Conservation (phyloP, 1,139 yeast genomes). For the Yamadazyma mexicana region DNA sequence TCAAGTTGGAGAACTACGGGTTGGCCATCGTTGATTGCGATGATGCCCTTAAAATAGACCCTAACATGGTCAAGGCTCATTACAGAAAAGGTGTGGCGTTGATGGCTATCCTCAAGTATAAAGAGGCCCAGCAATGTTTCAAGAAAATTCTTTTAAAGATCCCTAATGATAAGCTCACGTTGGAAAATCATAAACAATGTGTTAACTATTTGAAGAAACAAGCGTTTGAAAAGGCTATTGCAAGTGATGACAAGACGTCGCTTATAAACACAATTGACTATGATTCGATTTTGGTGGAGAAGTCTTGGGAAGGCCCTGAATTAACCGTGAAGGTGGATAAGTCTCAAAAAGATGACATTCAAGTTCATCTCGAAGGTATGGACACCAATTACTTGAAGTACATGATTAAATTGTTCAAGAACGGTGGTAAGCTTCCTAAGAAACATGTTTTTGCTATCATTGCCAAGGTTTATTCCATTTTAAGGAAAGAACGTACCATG, state of each 20-base stretch:
- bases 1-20: slow-evolving; percentile 85
- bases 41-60: slow-evolving; percentile 66
- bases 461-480: slow-evolving; percentile 66
- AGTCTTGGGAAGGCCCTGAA: slow-evolving; percentile 63
- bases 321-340: slow-evolving; percentile 42
- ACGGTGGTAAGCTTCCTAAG: slow-evolving; percentile 74
- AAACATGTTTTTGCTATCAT: slow-evolving; percentile 83
- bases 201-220: slow-evolving; percentile 66
- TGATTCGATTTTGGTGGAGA: slow-evolving; percentile 55
- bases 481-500: slow-evolving; percentile 68
- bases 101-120: slow-evolving; percentile 74
- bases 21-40: slow-evolving; percentile 78
- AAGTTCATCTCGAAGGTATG: slow-evolving; percentile 34
- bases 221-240: slow-evolving; percentile 87
- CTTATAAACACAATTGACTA: slow-evolving; percentile 45
- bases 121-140: slow-evolving; percentile 73
- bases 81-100: slow-evolving; percentile 83
- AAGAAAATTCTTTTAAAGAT: slow-evolving; percentile 59
- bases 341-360: slow-evolving; percentile 17
- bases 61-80: slow-evolving; percentile 70
- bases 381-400: slow-evolving; percentile 55
- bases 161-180: slow-evolving; percentile 73
- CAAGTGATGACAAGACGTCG: slow-evolving; percentile 51
- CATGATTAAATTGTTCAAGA: slow-evolving; percentile 68
- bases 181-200: slow-evolving; percentile 63